These are phyloP conservation scores for Juncus effusus DNA, from an alignment of 176 grass and related monocot genomes.

Conservation along the genomic window DNA sequence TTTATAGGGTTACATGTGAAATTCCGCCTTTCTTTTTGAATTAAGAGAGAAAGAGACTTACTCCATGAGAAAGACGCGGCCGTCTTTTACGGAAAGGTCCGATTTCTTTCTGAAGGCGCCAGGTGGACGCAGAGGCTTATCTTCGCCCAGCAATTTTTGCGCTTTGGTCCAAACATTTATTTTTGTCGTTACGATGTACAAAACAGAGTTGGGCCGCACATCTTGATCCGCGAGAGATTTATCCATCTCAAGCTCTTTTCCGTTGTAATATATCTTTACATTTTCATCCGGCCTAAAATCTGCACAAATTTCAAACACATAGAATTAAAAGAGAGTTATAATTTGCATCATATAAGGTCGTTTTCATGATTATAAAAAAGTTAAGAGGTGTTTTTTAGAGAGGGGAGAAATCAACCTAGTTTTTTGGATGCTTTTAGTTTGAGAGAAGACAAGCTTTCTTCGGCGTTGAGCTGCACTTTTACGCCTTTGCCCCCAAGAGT, in stretches of 20 bases:
- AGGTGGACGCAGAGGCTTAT: conserved; percentile 70
- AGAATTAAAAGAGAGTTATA: conserved; percentile 6
- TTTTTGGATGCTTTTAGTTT: conserved; percentile 95
- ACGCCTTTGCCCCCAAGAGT: conserved; percentile 76
- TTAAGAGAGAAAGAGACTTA: conserved; percentile 34
- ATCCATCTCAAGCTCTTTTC: conserved; percentile 76
- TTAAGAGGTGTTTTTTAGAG: neutral
- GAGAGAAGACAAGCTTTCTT: conserved; percentile 62
- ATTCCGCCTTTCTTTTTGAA: too few species aligned
- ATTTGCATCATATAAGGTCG: neutral
- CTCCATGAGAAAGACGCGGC: conserved; percentile 94
- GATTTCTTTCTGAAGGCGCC: conserved; percentile 91
- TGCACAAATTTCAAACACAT: conserved; percentile 33
- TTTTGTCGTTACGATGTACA: conserved; percentile 78
- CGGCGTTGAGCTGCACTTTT: conserved; percentile 70
- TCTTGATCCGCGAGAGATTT: conserved; percentile 59
- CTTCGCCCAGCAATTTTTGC: conserved; percentile 79
- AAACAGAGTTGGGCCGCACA: conserved; percentile 68
- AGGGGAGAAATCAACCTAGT: conserved; percentile 50
- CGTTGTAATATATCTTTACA: conserved; percentile 65
- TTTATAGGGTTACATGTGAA: too few species aligned
- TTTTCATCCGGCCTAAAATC: conserved; percentile 75
- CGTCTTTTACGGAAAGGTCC: conserved; percentile 87
- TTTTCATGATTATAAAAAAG: too few species aligned
- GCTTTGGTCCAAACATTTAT: conserved; percentile 86